Conservation (phyloP, 2,329 filamentous ascomycete genomes). For the Bretziella fagacearum region DNA sequence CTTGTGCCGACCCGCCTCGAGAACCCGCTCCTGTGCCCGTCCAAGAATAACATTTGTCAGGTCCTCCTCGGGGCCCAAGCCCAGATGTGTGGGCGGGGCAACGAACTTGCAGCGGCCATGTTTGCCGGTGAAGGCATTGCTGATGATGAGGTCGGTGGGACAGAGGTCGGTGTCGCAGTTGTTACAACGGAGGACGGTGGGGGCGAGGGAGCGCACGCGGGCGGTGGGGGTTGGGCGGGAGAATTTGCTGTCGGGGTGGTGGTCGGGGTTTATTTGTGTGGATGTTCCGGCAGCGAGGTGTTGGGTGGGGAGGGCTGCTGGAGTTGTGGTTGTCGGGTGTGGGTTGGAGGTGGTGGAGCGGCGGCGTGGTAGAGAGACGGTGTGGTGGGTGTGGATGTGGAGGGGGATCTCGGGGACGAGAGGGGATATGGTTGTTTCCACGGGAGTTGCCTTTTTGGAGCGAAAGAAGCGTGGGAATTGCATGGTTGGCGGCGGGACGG, state of each 20-base stretch:
- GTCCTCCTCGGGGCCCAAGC: conserved; percentile 18
- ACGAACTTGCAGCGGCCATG: conserved; percentile 48
- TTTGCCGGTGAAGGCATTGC: conserved; percentile 49
- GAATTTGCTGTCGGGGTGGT: conserved; percentile 4
- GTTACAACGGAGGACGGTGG: conserved; percentile 32
- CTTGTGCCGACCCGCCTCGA: conserved; percentile 45
- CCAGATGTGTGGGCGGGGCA: conserved; percentile 21
- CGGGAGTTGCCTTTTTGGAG: neutral
- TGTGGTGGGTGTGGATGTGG: neutral
- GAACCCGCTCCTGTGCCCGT: conserved; percentile 35
- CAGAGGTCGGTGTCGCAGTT: conserved; percentile 44
- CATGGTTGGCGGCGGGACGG: neutral
- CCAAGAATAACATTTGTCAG: conserved; percentile 41
- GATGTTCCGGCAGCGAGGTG: neutral
- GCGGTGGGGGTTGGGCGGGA: conserved; percentile 16
- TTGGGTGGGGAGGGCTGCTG: neutral
- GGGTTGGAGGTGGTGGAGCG: neutral
- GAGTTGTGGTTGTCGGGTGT: neutral
- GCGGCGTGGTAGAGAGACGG: neutral
- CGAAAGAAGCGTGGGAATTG: neutral
- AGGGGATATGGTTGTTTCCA: neutral
- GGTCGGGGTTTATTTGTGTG: conserved; percentile 1
- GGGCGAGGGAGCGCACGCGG: conserved; percentile 14
- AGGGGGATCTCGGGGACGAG: neutral
- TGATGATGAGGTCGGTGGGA: conserved; percentile 42